phyloP scores from a whole-genome alignment of 495 filamentous ascomycete species.

The Amorphotheca resinae region DNA sequence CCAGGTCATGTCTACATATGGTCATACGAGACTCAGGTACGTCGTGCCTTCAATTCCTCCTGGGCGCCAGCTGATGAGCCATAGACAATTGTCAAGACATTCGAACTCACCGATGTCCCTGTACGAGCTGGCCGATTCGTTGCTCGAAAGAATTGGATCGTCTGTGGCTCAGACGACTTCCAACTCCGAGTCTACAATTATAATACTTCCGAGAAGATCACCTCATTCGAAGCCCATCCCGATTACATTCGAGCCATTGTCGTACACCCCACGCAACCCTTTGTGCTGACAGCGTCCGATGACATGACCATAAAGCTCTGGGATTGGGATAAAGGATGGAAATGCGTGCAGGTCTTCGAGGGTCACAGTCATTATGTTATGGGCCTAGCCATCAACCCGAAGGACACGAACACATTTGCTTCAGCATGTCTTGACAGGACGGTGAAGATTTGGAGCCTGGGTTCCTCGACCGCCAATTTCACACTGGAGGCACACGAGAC shows the following conservation, averaged over 20 bases:
- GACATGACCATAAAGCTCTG: slow-evolving; percentile 99
- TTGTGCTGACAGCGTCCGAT: slow-evolving; percentile 93
- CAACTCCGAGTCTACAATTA: slow-evolving; percentile 95
- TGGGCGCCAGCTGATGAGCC: slow-evolving; percentile 10
- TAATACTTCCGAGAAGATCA: slow-evolving; percentile 98
- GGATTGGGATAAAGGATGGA: slow-evolving; percentile 99
- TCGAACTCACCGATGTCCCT: slow-evolving; percentile 97
- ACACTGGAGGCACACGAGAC: slow-evolving; percentile 95
- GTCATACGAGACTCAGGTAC: slow-evolving; percentile 90
- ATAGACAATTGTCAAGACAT: slow-evolving; percentile 90
- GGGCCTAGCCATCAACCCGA: slow-evolving; percentile 99
- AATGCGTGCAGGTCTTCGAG: slow-evolving; percentile 95
- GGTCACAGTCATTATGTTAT: slow-evolving; percentile 98
- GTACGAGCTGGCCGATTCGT: slow-evolving; percentile 95
- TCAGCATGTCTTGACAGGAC: slow-evolving; percentile 86
- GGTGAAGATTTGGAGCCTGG: slow-evolving; percentile 97
- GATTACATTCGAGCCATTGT: slow-evolving; percentile 97
- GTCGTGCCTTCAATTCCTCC: slow-evolving; percentile 2
- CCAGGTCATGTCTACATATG: slow-evolving; percentile 96
- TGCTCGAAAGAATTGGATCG: slow-evolving; percentile 98
- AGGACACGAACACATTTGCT: slow-evolving; percentile 97
- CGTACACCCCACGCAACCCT: slow-evolving; percentile 93
- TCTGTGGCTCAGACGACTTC: slow-evolving; percentile 97
- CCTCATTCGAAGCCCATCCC: slow-evolving; percentile 94
- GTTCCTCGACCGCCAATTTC: slow-evolving; percentile 80